Evolutionary conservation across 2,329 filamentous ascomycete species (phyloP), one percentile per base, ranked within the genome.

Genomic region (Colletotrichum abscissum): DNA sequence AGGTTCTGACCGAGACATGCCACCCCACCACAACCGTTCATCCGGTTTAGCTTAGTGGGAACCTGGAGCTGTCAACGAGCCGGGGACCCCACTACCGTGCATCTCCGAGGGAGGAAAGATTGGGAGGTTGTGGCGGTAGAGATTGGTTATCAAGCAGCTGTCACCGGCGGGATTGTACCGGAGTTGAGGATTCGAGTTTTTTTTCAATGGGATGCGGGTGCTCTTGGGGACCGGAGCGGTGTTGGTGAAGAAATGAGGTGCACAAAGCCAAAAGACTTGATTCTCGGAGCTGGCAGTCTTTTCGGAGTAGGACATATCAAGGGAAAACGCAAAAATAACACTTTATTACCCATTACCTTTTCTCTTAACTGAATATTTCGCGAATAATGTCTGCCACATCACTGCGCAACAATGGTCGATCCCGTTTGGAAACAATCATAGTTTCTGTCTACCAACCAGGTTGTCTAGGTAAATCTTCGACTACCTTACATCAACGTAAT

Each of bases 141-240:
- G 58, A 59, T 64, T 22, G 24, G 64, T 64, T n/a, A 69, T 72
- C 66, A 62, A 24, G 24, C 6, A 59, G 70, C 70, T 59, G 59
- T 60, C 66, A 69, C 66, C 70, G 14, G 70, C 55, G 59, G 70
- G 70, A 49, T 72, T 22, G 28, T 26, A 72, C 26, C 59, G 70
- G 70, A 72, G 69, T 72, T 64, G 66, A 60, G 54, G 58, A 22
- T 63, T 69, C 64, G 26, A 59, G 66, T 69, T 69, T 69, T 54
- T 54, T 55, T 1, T n/a, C 3, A 33, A 22, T 4, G 8, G 11
- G 11, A 19, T 49, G 66, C 33, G 14, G 66, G 33, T 33, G 16
- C 26, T 24, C 24, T n/a, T 28, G 42, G 5, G 16, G 33, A 46
- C 24, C 57, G 33, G 49, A 55, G 46, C 46, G 46, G 19, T 26